These are phyloP conservation scores for Aspergillus costaricaensis DNA, from an alignment of 2,329 filamentous ascomycete genomes.

Conservation along the genomic window DNA sequence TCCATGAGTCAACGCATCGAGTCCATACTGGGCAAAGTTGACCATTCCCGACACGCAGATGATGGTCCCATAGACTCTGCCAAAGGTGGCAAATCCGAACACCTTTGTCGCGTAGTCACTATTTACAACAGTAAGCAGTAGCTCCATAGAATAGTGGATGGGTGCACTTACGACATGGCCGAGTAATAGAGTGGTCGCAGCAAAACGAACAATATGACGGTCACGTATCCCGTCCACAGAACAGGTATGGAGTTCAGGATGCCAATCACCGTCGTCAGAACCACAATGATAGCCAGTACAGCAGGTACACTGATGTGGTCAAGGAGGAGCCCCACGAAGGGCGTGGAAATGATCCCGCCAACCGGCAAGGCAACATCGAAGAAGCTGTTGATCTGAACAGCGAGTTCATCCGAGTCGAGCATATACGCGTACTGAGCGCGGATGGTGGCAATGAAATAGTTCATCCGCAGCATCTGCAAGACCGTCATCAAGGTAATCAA, in stretches of 20 bases:
- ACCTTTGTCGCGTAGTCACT: constrained; percentile 86
- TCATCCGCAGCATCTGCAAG: constrained; percentile 78
- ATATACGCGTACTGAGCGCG: constrained; percentile 79
- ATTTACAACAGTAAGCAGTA: neutral
- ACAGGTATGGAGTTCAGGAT: constrained; percentile 72
- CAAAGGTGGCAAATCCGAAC: constrained; percentile 88
- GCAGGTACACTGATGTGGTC: constrained; percentile 74
- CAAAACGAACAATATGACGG: constrained; percentile 78
- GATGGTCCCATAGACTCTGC: constrained; percentile 86
- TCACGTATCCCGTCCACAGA: constrained; percentile 66
- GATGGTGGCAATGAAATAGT: constrained; percentile 90
- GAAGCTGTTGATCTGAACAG: constrained; percentile 73
- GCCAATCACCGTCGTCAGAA: constrained; percentile 72
- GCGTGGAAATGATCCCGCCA: constrained; percentile 77
- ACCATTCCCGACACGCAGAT: constrained; percentile 81
- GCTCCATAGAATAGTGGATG: neutral
- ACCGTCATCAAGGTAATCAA: constrained; percentile 81
- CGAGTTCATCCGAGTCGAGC: constrained; percentile 62
- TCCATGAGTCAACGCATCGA: constrained; percentile 76
- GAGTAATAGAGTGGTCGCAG: constrained; percentile 92
- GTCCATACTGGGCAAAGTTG: constrained; percentile 77
- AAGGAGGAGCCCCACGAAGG: constrained; percentile 78
- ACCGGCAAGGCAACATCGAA: constrained; percentile 82
- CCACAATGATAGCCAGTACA: constrained; percentile 70
- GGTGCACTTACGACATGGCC: constrained; percentile 64